Evolutionary conservation across 2,329 filamentous ascomycete species (phyloP), one percentile per base, ranked within the genome.

Genomic region (Pyrenochaeta sp.): DNA sequence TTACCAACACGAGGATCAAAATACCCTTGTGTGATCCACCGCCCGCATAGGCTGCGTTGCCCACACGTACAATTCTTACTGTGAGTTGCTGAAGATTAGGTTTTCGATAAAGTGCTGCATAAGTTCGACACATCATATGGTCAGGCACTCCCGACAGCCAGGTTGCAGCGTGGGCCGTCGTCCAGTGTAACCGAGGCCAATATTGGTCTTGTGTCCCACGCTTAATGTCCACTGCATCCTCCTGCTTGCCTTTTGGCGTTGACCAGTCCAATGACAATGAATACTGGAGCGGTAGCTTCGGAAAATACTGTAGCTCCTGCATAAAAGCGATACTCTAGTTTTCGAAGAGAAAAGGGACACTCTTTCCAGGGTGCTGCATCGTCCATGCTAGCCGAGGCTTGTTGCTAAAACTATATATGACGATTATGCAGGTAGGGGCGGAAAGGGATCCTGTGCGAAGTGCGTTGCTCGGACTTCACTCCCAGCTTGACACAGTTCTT

Each of bases 231-330:
- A 9, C 22, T 24, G 27, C n/a, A 27, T 45, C 36, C 6, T 51
- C 13, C 37, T 44, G 27, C 24, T 39, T 5, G 24, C 32, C 39
- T 24, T 52, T 53, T 50, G 52, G 57, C 46, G 47, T 39, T 56
- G 55, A 48, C 46, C 34, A 54, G 60, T 56, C 61, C 54, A 58
- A 53, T 63, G 52, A 52, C 62, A 66, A 65, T 65, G 56, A 54
- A 58, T 47, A 57, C 49, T 61, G 61, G 56, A 65, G 59, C 61
- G 63, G 64, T 69, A 67, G 65, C 64, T 61, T 63, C 67, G 64
- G 65, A 63, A 50, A 36, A 61, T 55, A 54, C 58, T 52, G 47
- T 61, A 50, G 52, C 44, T 49, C 24, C 42, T 60, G 63, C 62
- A 66, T 66, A 44, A 36, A 39, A 32, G 28, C 27, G n/a, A 47